phyloP scores from a whole-genome alignment of 2,329 filamentous ascomycete genomes.

The Septoria linicola region DNA sequence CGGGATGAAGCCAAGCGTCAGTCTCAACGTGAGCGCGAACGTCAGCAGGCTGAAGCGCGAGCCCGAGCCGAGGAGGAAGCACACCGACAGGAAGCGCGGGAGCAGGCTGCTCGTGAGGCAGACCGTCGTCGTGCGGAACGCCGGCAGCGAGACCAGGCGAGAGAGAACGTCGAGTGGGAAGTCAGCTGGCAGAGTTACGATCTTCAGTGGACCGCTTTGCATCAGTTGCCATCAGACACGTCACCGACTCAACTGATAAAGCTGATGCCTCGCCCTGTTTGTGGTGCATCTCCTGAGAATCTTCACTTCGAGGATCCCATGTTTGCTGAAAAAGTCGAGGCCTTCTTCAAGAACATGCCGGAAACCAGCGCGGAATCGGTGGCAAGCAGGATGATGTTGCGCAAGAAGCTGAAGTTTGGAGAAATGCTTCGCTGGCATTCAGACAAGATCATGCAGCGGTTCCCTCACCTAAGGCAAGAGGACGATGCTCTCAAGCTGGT shows the following conservation, averaged over 20 bases:
- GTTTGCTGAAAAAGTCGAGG: neutral
- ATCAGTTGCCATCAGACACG: neutral
- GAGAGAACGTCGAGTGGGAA: neutral
- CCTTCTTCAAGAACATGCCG: conserved; percentile 4
- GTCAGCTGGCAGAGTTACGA: neutral
- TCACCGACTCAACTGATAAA: neutral
- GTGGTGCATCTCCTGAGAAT: neutral
- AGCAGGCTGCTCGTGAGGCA: conserved; percentile 2
- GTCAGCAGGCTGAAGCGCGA: neutral
- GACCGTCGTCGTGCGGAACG: conserved; percentile 1
- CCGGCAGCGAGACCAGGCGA: neutral
- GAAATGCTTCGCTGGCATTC: conserved; percentile 1
- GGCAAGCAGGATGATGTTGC: conserved; percentile 1
- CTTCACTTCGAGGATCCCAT: neutral
- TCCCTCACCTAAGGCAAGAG: neutral
- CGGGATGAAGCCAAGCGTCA: conserved; percentile 6
- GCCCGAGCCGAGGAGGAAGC: conserved; percentile 10
- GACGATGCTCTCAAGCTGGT: neutral
- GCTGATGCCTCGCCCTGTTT: neutral
- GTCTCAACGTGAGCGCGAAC: neutral
- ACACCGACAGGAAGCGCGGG: neutral
- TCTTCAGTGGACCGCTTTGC: neutral
- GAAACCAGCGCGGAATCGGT: neutral
- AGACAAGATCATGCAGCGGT: conserved; percentile 8
- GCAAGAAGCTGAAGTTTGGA: conserved; percentile 2